phyloP scores from a whole-genome alignment of 2,329 filamentous ascomycete genomes.

The Phyllosticta citriasiana region DNA sequence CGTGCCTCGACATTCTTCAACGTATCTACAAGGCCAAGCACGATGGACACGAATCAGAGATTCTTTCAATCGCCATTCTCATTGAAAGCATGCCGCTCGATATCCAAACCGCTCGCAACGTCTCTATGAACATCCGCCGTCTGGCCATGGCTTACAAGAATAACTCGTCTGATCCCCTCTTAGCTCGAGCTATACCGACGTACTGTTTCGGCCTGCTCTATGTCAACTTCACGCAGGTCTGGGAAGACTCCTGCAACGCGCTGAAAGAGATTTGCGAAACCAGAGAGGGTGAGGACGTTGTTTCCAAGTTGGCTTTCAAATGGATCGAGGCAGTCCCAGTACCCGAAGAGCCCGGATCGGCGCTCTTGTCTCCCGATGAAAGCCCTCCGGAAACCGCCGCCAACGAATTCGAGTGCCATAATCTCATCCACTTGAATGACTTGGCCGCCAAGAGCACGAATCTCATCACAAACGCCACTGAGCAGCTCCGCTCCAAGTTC shows the following conservation, averaged over 20 bases:
- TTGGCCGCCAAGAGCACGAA: slow-evolving; percentile 33
- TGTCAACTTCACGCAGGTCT: slow-evolving; percentile 72
- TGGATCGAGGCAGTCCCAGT: slow-evolving; percentile 49
- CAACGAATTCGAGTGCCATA: slow-evolving; percentile 79
- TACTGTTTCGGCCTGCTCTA: slow-evolving; percentile 88
- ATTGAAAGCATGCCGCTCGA: slow-evolving; percentile 72
- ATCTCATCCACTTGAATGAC: slow-evolving; percentile 49
- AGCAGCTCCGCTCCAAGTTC: slow-evolving; percentile 54
- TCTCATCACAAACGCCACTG: slow-evolving; percentile 14
- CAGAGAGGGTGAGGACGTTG: slow-evolving; percentile 59
- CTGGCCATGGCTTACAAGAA: slow-evolving; percentile 56
- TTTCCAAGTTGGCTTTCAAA: slow-evolving; percentile 62
- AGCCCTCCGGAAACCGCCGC: slow-evolving; percentile 15
- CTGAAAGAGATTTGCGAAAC: slow-evolving; percentile 65
- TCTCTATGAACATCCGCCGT: slow-evolving; percentile 79
- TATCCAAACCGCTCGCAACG: slow-evolving; percentile 62
- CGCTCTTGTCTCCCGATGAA: background rate
- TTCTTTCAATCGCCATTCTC: slow-evolving; percentile 58
- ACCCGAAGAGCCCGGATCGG: background rate
- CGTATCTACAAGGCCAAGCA: slow-evolving; percentile 42
- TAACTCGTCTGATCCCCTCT: slow-evolving; percentile 50
- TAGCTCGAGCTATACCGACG: slow-evolving; percentile 61
- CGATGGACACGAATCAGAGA: slow-evolving; percentile 40
- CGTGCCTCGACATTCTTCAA: slow-evolving; percentile 62
- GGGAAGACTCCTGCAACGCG: slow-evolving; percentile 71